These are phyloP conservation scores for Cladosporium sp. DNA, from an alignment of 2,329 filamentous ascomycete species.

Conservation along the genomic window DNA sequence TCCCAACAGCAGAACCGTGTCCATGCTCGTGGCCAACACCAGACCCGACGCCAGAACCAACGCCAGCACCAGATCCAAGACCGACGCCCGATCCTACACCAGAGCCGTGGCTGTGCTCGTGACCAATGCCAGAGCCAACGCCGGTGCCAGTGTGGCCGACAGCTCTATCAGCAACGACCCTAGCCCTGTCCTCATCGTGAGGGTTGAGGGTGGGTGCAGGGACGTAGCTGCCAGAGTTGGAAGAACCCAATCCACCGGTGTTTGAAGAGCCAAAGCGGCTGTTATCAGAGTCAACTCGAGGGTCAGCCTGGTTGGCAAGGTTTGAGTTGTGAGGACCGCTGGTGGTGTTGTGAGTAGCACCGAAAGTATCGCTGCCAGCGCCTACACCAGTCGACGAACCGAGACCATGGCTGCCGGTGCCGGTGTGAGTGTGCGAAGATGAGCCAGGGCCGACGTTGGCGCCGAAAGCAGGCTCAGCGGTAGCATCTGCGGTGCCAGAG, in stretches of 20 bases:
- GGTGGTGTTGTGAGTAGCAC: background rate
- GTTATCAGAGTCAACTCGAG: background rate
- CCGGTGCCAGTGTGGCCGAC: background rate
- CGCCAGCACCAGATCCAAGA: background rate
- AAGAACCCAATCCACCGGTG: background rate
- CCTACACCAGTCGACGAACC: background rate
- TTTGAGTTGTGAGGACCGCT: background rate
- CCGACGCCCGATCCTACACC: conserved; percentile 1
- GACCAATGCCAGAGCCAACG: background rate
- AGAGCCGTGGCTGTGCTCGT: background rate
- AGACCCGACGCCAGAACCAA: background rate
- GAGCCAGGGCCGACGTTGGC: background rate
- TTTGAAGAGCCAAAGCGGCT: background rate
- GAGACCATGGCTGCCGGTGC: background rate
- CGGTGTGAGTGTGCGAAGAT: background rate
- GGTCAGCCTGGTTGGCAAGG: background rate
- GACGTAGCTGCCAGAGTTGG: background rate
- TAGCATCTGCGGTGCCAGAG: conserved; percentile 8
- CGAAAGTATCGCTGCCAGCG: background rate
- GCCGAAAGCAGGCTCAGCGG: conserved; percentile 3
- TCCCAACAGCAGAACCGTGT: background rate
- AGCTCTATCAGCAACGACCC: conserved; percentile 7
- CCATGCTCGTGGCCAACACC: background rate
- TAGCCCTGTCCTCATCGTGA: conserved; percentile 14
- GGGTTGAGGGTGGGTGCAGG: conserved; percentile 9